phyloP scores from a whole-genome alignment of 768 basidiomycete genomes.

The Hygrophorus russula region DNA sequence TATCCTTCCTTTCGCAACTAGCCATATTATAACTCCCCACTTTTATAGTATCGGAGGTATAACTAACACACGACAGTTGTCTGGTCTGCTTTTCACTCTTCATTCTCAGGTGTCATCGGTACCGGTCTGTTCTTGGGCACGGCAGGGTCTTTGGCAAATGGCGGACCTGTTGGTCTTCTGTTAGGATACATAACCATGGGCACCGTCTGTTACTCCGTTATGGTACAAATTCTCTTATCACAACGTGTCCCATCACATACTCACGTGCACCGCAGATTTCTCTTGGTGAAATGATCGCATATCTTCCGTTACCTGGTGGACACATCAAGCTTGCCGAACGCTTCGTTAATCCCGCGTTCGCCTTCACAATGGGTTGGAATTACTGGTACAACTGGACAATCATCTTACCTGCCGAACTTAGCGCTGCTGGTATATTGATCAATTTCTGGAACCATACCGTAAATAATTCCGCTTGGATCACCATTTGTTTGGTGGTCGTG shows the following conservation, averaged over 20 bases:
- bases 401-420: constrained; percentile 61
- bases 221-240: too few relatives aligned
- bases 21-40: constrained; percentile 1
- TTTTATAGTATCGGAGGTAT: constrained; percentile 47
- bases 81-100: not conserved
- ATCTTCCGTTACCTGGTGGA: constrained; percentile 66
- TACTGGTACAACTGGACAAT: constrained; percentile 56
- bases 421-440: constrained; percentile 68
- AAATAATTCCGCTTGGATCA: constrained; percentile 71
- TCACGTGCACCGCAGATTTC: constrained; percentile 33
- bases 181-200: constrained; percentile 63
- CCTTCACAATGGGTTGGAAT: constrained; percentile 24
- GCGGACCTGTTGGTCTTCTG: constrained; percentile 63
- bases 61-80: constrained; percentile 41
- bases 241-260: not conserved
- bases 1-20: not conserved
- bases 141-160: constrained; percentile 31
- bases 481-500: constrained; percentile 65
- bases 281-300: constrained; percentile 38
- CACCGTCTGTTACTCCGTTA: constrained; percentile 58
- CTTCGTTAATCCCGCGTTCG: constrained; percentile 64
- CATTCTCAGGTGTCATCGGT: constrained; percentile 7
- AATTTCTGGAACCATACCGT: constrained; percentile 51
- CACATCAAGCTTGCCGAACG: constrained; percentile 77
- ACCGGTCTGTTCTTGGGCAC: constrained; percentile 64